Base-by-base conservation (phyloP, 2,329 filamentous ascomycete genomes). In the Tolypocladium capitatum region DNA sequence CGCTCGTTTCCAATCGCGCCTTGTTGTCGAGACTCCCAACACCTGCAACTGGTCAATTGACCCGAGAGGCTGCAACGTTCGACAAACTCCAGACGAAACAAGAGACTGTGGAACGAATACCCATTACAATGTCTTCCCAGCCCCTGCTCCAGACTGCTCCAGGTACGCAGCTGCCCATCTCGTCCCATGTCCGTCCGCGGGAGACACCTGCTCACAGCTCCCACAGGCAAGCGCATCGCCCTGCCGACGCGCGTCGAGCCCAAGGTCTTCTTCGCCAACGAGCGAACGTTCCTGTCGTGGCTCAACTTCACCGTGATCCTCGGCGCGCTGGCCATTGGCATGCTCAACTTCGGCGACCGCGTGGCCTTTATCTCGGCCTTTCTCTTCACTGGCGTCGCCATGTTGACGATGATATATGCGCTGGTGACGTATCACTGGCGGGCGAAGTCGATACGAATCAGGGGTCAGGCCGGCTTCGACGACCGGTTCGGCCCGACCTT, bases 231-330 rank as follows among this genome's bases (percentile, higher is more conserved):
- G 74, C 88, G 91, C 64, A 97, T 98, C 65, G 91, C 92, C 60
- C 87, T 98, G 55, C 92, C 92, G 49, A 96, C 91, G 51, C 89
- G 92, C 57, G 91, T 98, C 68, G 92, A 98, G 70, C 92, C 92
- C 60, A 98, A 98, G 72, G 92, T 98, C 74, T 98, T 97, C 81
- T 98, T 98, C 76, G 92, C 92, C 71, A 98, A 98, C 76, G 92
- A 98, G 73, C 88, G 92, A 54, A 98, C 92, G 53, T 98, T 98
- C 67, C 82, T 98, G 62, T 95, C 89, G 69, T 98, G 92, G 92
- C 86, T 98, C 63, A 98, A 98, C 78, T 97, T 97, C 76, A 95
- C 90, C 66, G 90, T 98, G 63, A 91, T 98, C 68, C 85, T 98
- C 52, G 92, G 92, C 62, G 92, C 92, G 54, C 82, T 98, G 45